These are phyloP conservation scores for Coniochaeta sp. DNA, from an alignment of 2,329 filamentous ascomycete genomes.

Conservation along the genomic window DNA sequence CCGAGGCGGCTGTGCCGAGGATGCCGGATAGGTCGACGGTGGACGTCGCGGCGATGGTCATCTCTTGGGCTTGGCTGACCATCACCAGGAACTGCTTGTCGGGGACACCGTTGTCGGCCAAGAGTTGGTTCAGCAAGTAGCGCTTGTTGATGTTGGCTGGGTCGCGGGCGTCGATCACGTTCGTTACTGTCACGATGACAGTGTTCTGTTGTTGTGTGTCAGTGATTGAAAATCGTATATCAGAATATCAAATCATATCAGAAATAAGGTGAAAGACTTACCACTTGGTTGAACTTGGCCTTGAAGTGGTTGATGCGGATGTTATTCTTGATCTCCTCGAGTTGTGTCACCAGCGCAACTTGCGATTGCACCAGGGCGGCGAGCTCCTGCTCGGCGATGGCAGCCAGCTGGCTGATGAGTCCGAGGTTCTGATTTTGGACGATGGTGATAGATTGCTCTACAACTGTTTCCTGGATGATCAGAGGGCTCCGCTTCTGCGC, in stretches of 20 bases:
- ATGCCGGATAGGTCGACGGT: slow-evolving; percentile 12
- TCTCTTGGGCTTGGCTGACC: slow-evolving; percentile 26
- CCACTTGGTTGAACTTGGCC: slow-evolving; percentile 26
- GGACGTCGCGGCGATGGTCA: slow-evolving; percentile 24
- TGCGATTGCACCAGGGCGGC: slow-evolving; percentile 27
- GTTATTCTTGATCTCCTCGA: slow-evolving; percentile 33
- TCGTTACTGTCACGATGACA: slow-evolving; percentile 28
- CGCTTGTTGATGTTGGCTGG: slow-evolving; percentile 20
- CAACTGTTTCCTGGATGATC: slow-evolving; percentile 24
- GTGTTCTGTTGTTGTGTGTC: slow-evolving; percentile 23
- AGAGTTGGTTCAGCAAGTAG: slow-evolving; percentile 31
- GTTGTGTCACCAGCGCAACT: slow-evolving; percentile 25
- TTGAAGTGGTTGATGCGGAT: slow-evolving; percentile 32
- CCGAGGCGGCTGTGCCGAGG: slow-evolving; percentile 6
- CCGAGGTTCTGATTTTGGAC: slow-evolving; percentile 26
- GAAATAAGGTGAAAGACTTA: slow-evolving; percentile 13
- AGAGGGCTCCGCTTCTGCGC: slow-evolving; percentile 17
- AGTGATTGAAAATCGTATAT: no score
- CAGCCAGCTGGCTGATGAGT: slow-evolving; percentile 23
- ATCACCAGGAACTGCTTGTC: slow-evolving; percentile 27
- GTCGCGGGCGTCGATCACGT: slow-evolving; percentile 26
- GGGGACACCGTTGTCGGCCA: slow-evolving; percentile 27
- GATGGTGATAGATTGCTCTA: slow-evolving; percentile 20
- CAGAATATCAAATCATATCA: neutral
- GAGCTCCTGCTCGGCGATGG: slow-evolving; percentile 27